Evolutionary conservation across 192 early-diverging fungal genomes (phyloP), one percentile per base, ranked within the genome.

Genomic region (Backusella circina): DNA sequence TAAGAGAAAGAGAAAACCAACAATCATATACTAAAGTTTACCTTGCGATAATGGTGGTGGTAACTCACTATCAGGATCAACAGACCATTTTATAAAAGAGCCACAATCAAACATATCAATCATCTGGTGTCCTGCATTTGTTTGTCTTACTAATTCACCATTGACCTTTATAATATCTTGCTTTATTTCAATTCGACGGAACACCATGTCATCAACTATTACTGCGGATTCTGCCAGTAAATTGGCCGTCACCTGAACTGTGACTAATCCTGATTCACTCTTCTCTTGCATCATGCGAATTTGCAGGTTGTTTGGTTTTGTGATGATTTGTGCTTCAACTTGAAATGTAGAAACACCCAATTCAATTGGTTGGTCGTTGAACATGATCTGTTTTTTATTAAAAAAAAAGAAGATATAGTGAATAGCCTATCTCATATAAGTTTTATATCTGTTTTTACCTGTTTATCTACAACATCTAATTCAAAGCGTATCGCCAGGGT

Each of bases 141-240:
- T 81, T 77, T 86, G 85, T 18, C 76, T 72, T 66, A 89, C 85
- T 50, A 80, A 79, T 33, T 78, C 65, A 15, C 83, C 81, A 71
- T 89, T 86, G 69, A 89, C 82, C 70, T 89, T 85, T 30, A 83
- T 75, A 66, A 89, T 85, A 12, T 79, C 77, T 70, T 86, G 80
- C n/a, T 77, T 67, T 0, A 89, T 77, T 30, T 71, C 77, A n/a
- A 89, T 78, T 47, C 88, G 85, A 37, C 86, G 85, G 82, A 88
- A 73, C 16, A 74, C 28, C 47, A 85, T 8, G 18, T 80, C 80
- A 36, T 86, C 88, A 18, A 5, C 67, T 70, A 4, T 77, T 69
- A 26, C 21, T 61, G 9, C 23, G 13, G 9, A 23, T 61, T 28
- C 54, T 61, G 23, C 82, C 72, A 87, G 84, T 21, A 84, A 72